These are phyloP conservation scores for Aspergillus aculeatinus DNA, from an alignment of 2,329 filamentous ascomycete genomes.

Conservation along the genomic window DNA sequence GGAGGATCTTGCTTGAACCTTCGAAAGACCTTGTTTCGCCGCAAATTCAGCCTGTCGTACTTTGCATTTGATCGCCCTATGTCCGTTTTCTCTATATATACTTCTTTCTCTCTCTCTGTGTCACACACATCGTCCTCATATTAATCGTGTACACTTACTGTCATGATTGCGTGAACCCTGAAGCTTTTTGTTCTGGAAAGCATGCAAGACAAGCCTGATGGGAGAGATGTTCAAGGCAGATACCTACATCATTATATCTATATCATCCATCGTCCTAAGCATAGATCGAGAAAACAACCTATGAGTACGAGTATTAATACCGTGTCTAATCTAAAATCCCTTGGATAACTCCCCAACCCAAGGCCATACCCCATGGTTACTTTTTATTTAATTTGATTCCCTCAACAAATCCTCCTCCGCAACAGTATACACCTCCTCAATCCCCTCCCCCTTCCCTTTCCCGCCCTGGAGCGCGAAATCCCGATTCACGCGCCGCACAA, in stretches of 20 bases:
- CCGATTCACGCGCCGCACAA: slow-evolving; percentile 39
- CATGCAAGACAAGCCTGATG: neutral
- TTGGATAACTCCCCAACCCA: neutral
- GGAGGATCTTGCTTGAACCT: too few relatives aligned
- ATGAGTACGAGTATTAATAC: too few relatives aligned
- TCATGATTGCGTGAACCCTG: slow-evolving; percentile 1
- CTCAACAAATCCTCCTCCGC: slow-evolving; percentile 32
- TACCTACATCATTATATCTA: neutral
- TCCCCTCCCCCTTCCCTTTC: slow-evolving; percentile 34
- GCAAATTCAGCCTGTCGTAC: slow-evolving; percentile 14
- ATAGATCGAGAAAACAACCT: neutral
- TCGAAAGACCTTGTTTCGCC: slow-evolving; percentile 6
- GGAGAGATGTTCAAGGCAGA: neutral
- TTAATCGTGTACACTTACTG: slow-evolving; percentile 19
- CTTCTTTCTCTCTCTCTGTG: slow-evolving; percentile 5
- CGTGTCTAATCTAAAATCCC: too few relatives aligned
- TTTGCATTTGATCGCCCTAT: slow-evolving; percentile 7
- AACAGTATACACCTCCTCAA: slow-evolving; percentile 43
- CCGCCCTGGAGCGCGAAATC: slow-evolving; percentile 33
- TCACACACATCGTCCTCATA: neutral
- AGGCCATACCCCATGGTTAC: neutral
- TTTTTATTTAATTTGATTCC: neutral
- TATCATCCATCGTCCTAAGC: neutral
- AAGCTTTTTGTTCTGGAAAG: slow-evolving; percentile 1
- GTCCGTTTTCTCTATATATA: slow-evolving; percentile 24